Base-by-base conservation (phyloP, 2,329 filamentous ascomycete species). In the Hypoxylon sp. region DNA sequence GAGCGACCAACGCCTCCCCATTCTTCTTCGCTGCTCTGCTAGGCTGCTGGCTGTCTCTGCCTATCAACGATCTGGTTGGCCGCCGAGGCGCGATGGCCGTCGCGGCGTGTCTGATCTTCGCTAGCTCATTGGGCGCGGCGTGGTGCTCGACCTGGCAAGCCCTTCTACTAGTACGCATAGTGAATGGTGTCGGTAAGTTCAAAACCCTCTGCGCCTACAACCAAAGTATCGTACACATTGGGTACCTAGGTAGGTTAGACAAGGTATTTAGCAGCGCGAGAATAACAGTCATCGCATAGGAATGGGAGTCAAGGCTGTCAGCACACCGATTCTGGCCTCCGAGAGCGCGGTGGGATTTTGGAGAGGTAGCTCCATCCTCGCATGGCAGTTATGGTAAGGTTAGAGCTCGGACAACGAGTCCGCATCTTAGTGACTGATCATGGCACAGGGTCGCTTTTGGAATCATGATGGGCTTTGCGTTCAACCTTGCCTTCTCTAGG, bases 281-380 rank as follows among this genome's bases (percentile, higher is more conserved):
- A 22, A 20, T 57, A 53, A 62, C 24, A 22, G 36, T 36, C 3
- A 55, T 38, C 45, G 36, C 1, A 44, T 32, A 73, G 81, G 80
- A 0, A 84, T 84, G 82, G 82, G 82, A 0, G 77, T 84, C 24
- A 83, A 83, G 64, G 82, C 82, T 0, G 81, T 83, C 33, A 83
- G 80, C 36, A 81, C 81, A 0, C 80, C 82, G 0, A 82, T 83
- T 14, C 74, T 84, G 2, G 81, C 81, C 2, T 80, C 80, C 6
- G 82, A 84, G 69, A 82, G 80, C 0, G 80, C 81, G 0, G 76
- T 82, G 12, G 80, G 80, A 0, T 83, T 80, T 64, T 83, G 82
- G 82, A 76, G 82, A 70, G 82, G 82, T 1, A 81, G 80, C 11
- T 80, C 80, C 1, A 81, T 83, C 14, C 74, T 84, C 0, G 80